Conservation (phyloP, 208 protist species). For the Leishmania mexicana region DNA sequence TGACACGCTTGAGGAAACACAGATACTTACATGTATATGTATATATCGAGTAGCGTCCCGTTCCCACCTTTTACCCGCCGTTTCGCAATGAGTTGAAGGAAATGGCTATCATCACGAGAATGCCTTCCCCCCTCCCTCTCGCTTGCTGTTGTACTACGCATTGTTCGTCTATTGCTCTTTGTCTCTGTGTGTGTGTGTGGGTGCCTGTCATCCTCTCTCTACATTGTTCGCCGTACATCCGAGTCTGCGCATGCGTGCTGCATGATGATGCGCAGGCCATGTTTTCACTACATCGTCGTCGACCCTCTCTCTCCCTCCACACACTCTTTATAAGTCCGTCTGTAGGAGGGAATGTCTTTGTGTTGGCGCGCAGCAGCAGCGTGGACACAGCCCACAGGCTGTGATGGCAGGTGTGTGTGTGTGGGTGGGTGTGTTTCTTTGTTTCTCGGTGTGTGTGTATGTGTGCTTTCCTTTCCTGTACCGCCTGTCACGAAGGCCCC, state of each 20-base stretch:
- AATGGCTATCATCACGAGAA: not conserved
- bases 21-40: no score
- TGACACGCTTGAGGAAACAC: not conserved
- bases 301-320: not conserved
- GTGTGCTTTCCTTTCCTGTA: not conserved
- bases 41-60: not conserved
- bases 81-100: not conserved
- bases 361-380: not conserved
- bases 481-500: not conserved
- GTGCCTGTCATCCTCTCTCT: not conserved
- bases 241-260: not conserved
- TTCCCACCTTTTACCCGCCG: not conserved
- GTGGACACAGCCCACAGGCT: not conserved
- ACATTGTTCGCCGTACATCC: not conserved
- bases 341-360: not conserved
- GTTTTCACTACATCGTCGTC: not conserved
- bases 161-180: not conserved
- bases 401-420: not conserved
- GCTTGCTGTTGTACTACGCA: not conserved
- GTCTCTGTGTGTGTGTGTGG: not conserved
- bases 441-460: not conserved
- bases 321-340: not conserved
- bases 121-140: not conserved
- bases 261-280: no score
- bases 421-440: not conserved